A percentile compares a stretch with the other conserved stretches of the same genome.
Conservation (phyloP, 345 rosid species). For the Garcia nutans region DNA sequence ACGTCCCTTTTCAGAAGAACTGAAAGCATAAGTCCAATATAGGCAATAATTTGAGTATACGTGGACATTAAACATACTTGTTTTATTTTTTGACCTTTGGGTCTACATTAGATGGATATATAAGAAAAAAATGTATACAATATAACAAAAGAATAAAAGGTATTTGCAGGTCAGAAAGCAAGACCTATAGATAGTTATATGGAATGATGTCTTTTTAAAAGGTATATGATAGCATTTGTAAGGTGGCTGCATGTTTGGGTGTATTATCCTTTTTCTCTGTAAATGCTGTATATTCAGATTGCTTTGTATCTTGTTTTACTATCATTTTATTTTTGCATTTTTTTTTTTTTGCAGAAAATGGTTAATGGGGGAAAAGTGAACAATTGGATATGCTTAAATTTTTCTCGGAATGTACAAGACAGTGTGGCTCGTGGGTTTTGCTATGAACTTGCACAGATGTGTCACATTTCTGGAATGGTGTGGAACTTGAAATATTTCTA, state of each 20-base stretch:
- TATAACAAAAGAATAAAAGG: not conserved
- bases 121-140: not conserved
- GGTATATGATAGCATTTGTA: not conserved
- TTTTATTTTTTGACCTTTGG: no score
- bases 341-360: constrained; percentile 69
- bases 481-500: constrained; percentile 3
- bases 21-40: no score
- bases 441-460: constrained; percentile 92
- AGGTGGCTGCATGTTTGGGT: not conserved
- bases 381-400: constrained; percentile 90
- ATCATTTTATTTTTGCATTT: constrained; percentile 15
- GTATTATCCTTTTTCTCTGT: not conserved
- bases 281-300: not conserved
- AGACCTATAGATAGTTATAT: not conserved
- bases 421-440: constrained; percentile 72
- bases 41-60: not conserved
- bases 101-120: no score
- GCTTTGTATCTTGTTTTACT: not conserved
- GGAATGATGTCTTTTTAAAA: not conserved
- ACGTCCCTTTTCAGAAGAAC: no score
- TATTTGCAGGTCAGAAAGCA: not conserved
- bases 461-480: constrained; percentile 92
- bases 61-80: not conserved
- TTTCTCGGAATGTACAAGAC: constrained; percentile 79
- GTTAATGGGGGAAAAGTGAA: constrained; percentile 91